Evolutionary conservation across 116 monocot species (phyloP).

Genomic region (Zostera marina): DNA sequence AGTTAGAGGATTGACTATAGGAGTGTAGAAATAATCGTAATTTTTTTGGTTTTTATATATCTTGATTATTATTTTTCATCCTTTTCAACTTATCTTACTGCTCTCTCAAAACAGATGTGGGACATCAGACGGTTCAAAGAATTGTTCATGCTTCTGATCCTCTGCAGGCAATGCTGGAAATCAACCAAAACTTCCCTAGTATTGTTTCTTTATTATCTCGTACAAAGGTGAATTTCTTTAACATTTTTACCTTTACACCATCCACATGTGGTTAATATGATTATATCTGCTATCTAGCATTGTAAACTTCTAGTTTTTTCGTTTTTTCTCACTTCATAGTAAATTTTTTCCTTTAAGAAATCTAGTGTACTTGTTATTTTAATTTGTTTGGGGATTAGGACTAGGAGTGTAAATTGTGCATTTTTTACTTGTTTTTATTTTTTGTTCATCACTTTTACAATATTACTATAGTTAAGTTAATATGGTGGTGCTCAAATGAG

Average conservation of each 20-base stretch:
- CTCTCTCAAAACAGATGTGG: conserved; percentile 44
- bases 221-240: conserved; percentile 41
- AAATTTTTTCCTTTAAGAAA: neutral
- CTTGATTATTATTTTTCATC: neutral
- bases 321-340: too few relatives aligned
- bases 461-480: too few relatives aligned
- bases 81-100: neutral
- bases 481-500: too few relatives aligned
- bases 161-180: conserved; percentile 88
- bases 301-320: too few relatives aligned
- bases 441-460: too few relatives aligned
- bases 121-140: conserved; percentile 88
- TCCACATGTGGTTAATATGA: too few relatives aligned
- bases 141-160: conserved; percentile 92
- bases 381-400: too few relatives aligned
- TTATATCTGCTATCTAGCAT: too few relatives aligned
- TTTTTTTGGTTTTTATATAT: neutral
- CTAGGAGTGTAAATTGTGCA: too few relatives aligned
- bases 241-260: too few relatives aligned
- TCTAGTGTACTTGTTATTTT: too few relatives aligned
- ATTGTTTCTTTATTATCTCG: conserved; percentile 91
- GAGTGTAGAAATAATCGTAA: neutral
- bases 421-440: too few relatives aligned
- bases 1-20: neutral
- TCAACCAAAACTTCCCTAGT: conserved; percentile 92